These are phyloP conservation scores for Fonsecaea pedrosoi DNA, from an alignment of 2,329 filamentous ascomycete genomes.

Conservation along the genomic window DNA sequence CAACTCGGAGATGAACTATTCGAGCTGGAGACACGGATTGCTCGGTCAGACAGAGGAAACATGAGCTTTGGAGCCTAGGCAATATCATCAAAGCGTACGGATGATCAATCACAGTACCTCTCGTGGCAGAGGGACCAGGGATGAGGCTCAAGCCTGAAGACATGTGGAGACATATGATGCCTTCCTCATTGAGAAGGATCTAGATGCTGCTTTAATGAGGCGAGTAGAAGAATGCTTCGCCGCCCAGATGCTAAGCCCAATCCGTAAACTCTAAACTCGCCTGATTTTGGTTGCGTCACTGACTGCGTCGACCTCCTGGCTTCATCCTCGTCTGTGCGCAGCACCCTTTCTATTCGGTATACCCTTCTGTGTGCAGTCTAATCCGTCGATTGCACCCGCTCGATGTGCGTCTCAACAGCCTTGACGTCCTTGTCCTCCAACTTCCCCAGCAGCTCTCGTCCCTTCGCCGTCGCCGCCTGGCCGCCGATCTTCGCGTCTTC, in stretches of 20 bases:
- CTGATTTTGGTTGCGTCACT: background rate
- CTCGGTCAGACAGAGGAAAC: background rate
- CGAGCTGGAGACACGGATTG: background rate
- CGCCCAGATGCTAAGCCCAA: background rate
- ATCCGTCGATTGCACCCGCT: constrained; percentile 6
- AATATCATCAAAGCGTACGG: background rate
- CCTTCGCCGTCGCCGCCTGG: constrained; percentile 19
- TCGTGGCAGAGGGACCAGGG: background rate
- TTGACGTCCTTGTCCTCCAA: constrained; percentile 19
- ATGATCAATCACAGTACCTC: background rate
- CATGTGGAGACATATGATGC: background rate
- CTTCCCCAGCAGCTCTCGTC: constrained; percentile 12
- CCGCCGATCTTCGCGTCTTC: constrained; percentile 21
- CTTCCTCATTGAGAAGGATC: background rate
- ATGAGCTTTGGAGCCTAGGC: background rate
- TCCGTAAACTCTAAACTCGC: background rate
- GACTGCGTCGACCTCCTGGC: background rate
- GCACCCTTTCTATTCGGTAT: background rate
- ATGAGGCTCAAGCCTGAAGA: background rate
- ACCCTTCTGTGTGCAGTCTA: background rate
- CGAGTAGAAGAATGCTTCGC: background rate
- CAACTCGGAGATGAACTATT: background rate
- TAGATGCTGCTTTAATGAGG: background rate
- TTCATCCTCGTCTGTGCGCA: background rate
- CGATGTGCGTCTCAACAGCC: constrained; percentile 5